Evolutionary conservation across 441 rosid species (phyloP).

Genomic region (Croton setiger): DNA sequence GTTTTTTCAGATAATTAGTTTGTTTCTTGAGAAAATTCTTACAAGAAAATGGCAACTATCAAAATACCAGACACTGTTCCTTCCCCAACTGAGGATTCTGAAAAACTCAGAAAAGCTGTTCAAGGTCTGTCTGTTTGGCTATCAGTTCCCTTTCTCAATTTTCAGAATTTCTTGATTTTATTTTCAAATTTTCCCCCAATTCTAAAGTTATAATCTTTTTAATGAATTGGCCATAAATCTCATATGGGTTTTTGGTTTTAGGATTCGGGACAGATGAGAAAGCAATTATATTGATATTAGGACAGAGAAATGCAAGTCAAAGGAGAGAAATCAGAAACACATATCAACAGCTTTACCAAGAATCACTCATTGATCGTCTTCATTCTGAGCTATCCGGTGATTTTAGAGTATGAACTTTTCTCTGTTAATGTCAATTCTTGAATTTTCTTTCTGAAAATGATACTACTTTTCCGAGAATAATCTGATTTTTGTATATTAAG

Average conservation of each 20-base stretch:
- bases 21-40: constrained; percentile 19
- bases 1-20: constrained; percentile 13
- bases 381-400: constrained; percentile 72
- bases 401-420: constrained; percentile 44
- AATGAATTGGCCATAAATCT: not conserved
- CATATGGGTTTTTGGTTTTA: constrained; percentile 19
- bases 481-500: not conserved
- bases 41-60: constrained; percentile 50
- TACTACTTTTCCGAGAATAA: not conserved
- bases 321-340: constrained; percentile 62
- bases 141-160: not conserved
- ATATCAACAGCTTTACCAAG: constrained; percentile 49
- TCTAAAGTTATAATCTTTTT: not conserved
- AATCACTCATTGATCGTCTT: constrained; percentile 58
- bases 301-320: constrained; percentile 69
- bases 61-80: constrained; percentile 63
- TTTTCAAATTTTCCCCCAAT: not conserved
- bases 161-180: constrained; percentile 6
- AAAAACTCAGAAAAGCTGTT: constrained; percentile 57
- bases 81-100: constrained; percentile 61
- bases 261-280: constrained; percentile 82
- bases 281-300: constrained; percentile 51
- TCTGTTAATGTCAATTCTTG: not conserved
- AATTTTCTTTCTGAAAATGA: not conserved
- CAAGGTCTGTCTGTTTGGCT: constrained; percentile 39